Evolutionary conservation across 2,329 filamentous ascomycete genomes (phyloP), one percentile per base, ranked within the genome.

Genomic region (Lecanosticta acicola): DNA sequence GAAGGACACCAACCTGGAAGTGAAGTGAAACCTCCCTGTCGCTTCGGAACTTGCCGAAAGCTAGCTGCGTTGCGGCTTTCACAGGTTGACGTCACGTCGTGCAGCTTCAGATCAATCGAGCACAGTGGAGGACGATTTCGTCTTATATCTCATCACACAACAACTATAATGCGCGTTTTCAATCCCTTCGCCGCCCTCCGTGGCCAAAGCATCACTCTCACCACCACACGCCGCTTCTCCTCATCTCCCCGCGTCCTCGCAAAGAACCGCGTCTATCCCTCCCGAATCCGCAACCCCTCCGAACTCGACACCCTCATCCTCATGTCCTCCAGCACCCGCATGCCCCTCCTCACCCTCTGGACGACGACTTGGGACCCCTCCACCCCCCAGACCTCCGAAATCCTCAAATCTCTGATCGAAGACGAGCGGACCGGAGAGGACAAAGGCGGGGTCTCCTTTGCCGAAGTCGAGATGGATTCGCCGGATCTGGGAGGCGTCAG

Each of bases 331-430:
- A 69, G 66, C 52, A 66, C 61, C 10, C 67, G 70, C 34, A 61
- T 64, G 7, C 65, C 72, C 0, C 58, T 77, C 0, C 66, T 76
- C 36, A 76, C 74, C 0, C 59, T 76, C 9, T 77, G 73, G 73
- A 72, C 66, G 33, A 70, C 74, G 2, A 68, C 67, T 3, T 76
- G 71, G 69, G 72, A 70, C 49, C 57, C 63, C 1, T 68, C 67
- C 3, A 75, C 71, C 57, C 65, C 67, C 18, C 56, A 60, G 8
- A 61, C 75, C 3, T 65, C 66, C 8, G 71, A 72, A 1, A 49
- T 75, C 3, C 41, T 76, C 8, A 59, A 58, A n/a, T 51, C 60
- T 2, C 54, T 76, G 26, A 65, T 76, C 20, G 64, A 70, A 41
- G 60, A 67, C 21, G 70, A 72, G 35, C 62, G 68, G 1, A 56